Conservation (phyloP, 768 basidiomycete genomes). For the Albatrellus ellisii region DNA sequence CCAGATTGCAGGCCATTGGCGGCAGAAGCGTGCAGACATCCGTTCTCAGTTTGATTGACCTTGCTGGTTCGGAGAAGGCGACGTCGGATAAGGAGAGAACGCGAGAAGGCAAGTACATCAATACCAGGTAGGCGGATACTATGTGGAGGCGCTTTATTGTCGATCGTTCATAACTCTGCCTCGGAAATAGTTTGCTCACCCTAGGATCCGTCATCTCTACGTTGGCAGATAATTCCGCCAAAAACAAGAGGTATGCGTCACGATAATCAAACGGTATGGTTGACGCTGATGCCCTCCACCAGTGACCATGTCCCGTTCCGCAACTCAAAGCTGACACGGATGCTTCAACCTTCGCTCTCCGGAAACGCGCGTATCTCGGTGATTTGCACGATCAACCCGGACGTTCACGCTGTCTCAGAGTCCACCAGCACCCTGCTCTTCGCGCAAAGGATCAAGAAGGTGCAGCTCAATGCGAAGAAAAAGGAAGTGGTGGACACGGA, state of each 20-base stretch:
- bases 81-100: conserved; percentile 93
- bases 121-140: conserved; percentile 46
- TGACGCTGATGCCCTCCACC: conserved; percentile 3
- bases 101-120: conserved; percentile 95
- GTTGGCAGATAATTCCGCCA: conserved; percentile 76
- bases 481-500: conserved; percentile 91
- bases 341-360: conserved; percentile 89
- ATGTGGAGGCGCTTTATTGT: not conserved
- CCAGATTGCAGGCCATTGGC: conserved; percentile 62
- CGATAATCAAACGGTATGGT: not conserved
- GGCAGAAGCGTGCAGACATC: conserved; percentile 71
- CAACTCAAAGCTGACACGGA: conserved; percentile 88
- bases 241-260: conserved; percentile 46
- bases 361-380: conserved; percentile 95
- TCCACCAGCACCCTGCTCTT: conserved; percentile 84
- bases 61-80: conserved; percentile 94
- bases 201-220: conserved; percentile 89
- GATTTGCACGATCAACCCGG: conserved; percentile 91
- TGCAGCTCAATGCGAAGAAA: conserved; percentile 83
- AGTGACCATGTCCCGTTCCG: conserved; percentile 91
- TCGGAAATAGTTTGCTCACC: conserved; percentile 86
- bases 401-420: conserved; percentile 64
- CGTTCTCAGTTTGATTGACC: conserved; percentile 80
- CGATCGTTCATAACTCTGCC: not conserved
- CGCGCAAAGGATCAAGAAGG: conserved; percentile 83